These are phyloP conservation scores for Daldinia loculata DNA, from an alignment of 495 filamentous ascomycete genomes.

Conservation along the genomic window DNA sequence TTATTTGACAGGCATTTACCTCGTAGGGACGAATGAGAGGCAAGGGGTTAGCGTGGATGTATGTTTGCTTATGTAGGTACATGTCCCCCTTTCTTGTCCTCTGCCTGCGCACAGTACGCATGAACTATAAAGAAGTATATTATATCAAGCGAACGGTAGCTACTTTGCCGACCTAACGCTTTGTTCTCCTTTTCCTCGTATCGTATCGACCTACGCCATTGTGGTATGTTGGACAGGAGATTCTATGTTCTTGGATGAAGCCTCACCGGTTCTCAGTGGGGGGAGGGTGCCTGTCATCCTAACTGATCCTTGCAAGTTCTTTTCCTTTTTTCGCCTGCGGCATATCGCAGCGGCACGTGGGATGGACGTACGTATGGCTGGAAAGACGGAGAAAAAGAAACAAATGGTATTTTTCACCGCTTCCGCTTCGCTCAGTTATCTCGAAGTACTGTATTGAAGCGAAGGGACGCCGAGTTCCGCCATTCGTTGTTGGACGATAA, in stretches of 20 bases:
- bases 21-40: slow-evolving; percentile 14
- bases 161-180: background rate
- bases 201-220: background rate
- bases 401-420: slow-evolving; percentile 8
- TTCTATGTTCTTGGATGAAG: background rate
- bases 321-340: slow-evolving; percentile 12
- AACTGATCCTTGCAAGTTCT: slow-evolving; percentile 21
- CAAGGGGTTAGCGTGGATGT: background rate
- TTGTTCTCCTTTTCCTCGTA: background rate
- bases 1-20: slow-evolving; percentile 28
- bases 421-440: slow-evolving; percentile 7
- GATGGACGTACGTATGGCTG: slow-evolving; percentile 14
- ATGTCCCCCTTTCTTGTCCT: background rate
- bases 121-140: slow-evolving; percentile 7
- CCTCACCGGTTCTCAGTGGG: slow-evolving; percentile 16
- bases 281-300: background rate
- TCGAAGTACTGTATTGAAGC: background rate
- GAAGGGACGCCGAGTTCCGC: slow-evolving; percentile 22
- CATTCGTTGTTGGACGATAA: slow-evolving; percentile 4
- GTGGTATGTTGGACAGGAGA: background rate
- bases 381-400: slow-evolving; percentile 18
- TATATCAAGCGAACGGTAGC: background rate
- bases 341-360: slow-evolving; percentile 32
- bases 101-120: background rate
- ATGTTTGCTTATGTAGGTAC: background rate